Evolutionary conservation across 2,329 filamentous ascomycete genomes (phyloP).

Genomic region (Talaromyces islandicus): DNA sequence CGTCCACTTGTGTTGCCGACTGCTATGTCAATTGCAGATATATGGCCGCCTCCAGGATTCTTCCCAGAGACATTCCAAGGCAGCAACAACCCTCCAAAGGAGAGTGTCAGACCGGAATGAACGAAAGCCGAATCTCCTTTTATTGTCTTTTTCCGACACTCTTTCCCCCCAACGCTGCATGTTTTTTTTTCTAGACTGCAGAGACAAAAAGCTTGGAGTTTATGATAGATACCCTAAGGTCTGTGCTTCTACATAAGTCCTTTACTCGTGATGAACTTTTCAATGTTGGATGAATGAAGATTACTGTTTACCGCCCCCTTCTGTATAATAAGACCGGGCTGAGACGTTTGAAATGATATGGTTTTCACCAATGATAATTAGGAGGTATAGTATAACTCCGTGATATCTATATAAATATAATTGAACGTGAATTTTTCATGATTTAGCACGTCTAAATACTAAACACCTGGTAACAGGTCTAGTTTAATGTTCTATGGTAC

Average conservation of each 20-base stretch:
- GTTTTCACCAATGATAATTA: not conserved
- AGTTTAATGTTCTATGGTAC: too few species aligned
- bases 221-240: not conserved
- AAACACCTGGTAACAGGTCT: too few species aligned
- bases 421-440: too few species aligned
- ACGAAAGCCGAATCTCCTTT: not conserved
- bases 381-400: not conserved
- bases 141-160: not conserved
- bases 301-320: not conserved
- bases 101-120: not conserved
- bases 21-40: constrained; percentile 32
- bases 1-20: constrained; percentile 32
- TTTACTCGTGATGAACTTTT: not conserved
- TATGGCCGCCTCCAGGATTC: constrained; percentile 38
- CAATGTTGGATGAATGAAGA: not conserved
- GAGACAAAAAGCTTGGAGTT: not conserved
- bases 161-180: not conserved
- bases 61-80: constrained; percentile 36
- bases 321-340: not conserved
- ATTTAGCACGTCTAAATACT: too few species aligned
- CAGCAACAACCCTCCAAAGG: constrained; percentile 11
- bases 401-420: not conserved
- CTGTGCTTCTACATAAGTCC: not conserved
- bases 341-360: not conserved
- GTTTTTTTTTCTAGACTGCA: not conserved